Base-by-base conservation (phyloP, 2,329 filamentous ascomycete species). In the Beauveria caledonica region DNA sequence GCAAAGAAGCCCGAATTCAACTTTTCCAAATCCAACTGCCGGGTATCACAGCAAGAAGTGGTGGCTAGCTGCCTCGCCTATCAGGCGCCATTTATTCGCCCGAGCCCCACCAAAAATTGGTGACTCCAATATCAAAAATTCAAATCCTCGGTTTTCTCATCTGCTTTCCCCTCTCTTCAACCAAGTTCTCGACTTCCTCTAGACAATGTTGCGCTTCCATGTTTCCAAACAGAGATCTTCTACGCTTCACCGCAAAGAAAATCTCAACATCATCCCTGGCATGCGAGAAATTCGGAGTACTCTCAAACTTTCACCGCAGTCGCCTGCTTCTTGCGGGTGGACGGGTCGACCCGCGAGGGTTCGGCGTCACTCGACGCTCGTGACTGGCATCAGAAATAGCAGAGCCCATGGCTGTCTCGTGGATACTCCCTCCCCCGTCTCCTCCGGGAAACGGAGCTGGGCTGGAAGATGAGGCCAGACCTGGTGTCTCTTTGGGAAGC, bases 381-480 rank as follows among this genome's bases (percentile, higher is more conserved):
- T 86, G 89, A 83, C 80, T 80, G 87, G 87, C 87, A 92, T 90
- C 86, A 92, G 88, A 91, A 89, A 92, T 65, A 80, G 86, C 86
- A 88, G 85, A 82, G 74, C 70, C 74, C 69, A 61, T 29, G 59
- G 68, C 66, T 67, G 64, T 64, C 63, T 63, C 63, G 67, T 69
- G 64, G 27, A 63, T 66, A 65, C 60, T 49, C 46, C 46, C 42
- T 44, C 6, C 13, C 45, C 21, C 19, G 7, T 45, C 62, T 49
- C 44, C 49, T 48, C 60, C 42, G 46, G 56, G 72, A 73, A 70
- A 72, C 21, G 40, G 50, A 1, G 5, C 69, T 69, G 69, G 63
- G 69, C 33, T 50, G 64, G 64, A 63, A 63, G 50, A 60, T 58
- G 56, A 55, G 61, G 33, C 56, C 19, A 45, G 51, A 54, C 51